phyloP scores from a whole-genome alignment of 495 filamentous ascomycete species.

The Staphylotrichum longicolle region DNA sequence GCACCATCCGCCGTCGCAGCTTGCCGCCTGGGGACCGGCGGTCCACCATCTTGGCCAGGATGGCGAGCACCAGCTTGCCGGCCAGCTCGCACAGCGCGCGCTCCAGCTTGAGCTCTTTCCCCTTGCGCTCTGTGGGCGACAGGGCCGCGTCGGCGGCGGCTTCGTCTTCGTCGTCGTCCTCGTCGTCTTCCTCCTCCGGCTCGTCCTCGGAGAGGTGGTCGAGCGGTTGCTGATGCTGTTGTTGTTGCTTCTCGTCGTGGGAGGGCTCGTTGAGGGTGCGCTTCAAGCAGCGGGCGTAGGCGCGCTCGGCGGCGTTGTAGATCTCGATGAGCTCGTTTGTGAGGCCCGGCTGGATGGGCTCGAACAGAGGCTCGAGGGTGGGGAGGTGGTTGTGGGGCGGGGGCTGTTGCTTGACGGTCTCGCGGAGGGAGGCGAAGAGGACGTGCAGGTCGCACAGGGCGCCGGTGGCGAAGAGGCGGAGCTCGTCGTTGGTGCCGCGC shows the following conservation, averaged over 20 bases:
- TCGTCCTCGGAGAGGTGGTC: slow-evolving; percentile 54
- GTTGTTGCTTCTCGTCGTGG: slow-evolving; percentile 56
- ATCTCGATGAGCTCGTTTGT: slow-evolving; percentile 66
- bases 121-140: slow-evolving; percentile 52
- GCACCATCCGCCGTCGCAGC: slow-evolving; percentile 60
- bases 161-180: slow-evolving; percentile 57
- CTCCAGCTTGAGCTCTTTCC: slow-evolving; percentile 68
- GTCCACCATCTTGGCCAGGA: slow-evolving; percentile 72
- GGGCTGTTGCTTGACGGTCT: slow-evolving; percentile 29
- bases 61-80: slow-evolving; percentile 74
- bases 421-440: slow-evolving; percentile 71
- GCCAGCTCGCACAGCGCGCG: slow-evolving; percentile 80
- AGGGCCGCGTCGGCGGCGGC: slow-evolving; percentile 47
- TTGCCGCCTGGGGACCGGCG: slow-evolving; percentile 54
- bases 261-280: slow-evolving; percentile 62
- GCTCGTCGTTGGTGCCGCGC: slow-evolving; percentile 64
- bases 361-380: slow-evolving; percentile 60
- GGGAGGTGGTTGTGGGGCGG: slow-evolving; percentile 39
- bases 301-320: slow-evolving; percentile 70
- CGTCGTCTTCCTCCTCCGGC: slow-evolving; percentile 61
- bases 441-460: slow-evolving; percentile 75
- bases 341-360: slow-evolving; percentile 57
- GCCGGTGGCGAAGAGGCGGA: slow-evolving; percentile 72
- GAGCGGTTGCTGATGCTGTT: slow-evolving; percentile 36
- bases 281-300: slow-evolving; percentile 66